Evolutionary conservation across 1,284 basidiomycete species (phyloP).

Genomic region (Coniferiporia weirii): DNA sequence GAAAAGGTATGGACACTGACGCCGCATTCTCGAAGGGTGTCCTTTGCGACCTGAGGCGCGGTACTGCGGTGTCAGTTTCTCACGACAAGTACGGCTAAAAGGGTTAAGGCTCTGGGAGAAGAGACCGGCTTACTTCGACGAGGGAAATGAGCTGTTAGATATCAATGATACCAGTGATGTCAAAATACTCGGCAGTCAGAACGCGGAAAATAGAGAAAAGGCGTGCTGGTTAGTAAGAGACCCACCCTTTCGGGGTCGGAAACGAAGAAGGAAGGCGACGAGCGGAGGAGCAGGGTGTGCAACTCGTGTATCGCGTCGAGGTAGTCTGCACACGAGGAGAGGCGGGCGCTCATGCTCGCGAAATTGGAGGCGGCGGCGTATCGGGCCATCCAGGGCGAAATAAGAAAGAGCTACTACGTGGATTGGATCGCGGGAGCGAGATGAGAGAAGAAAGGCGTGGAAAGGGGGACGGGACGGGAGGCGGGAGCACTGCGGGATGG

Average conservation of each 20-base stretch:
- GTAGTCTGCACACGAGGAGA: conserved; percentile 7
- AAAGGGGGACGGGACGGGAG: not conserved
- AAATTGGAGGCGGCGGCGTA: not conserved
- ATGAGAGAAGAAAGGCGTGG: not conserved
- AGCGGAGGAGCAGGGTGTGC: conserved; percentile 11
- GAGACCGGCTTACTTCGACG: conserved; percentile 15
- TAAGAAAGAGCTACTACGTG: not conserved
- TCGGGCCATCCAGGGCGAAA: conserved; percentile 1
- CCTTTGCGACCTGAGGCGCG: conserved; percentile 15
- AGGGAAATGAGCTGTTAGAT: conserved; percentile 15
- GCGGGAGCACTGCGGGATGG: not conserved
- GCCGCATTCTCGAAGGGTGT: conserved; percentile 10
- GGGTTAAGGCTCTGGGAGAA: not conserved
- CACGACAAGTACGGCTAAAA: conserved; percentile 2
- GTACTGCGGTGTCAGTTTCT: conserved; percentile 3
- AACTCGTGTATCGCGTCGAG: conserved; percentile 11
- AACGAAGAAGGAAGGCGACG: conserved; percentile 11
- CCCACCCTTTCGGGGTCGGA: conserved; percentile 14
- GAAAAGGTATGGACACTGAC: conserved; percentile 16
- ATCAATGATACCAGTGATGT: conserved; percentile 6
- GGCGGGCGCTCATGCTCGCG: conserved; percentile 7
- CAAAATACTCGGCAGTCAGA: conserved; percentile 6
- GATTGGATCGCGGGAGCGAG: no score
- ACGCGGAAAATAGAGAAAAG: not conserved
- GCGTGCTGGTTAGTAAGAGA: not conserved